phyloP scores from a whole-genome alignment of 176 grass and related monocot genomes.

The Oryza punctata region DNA sequence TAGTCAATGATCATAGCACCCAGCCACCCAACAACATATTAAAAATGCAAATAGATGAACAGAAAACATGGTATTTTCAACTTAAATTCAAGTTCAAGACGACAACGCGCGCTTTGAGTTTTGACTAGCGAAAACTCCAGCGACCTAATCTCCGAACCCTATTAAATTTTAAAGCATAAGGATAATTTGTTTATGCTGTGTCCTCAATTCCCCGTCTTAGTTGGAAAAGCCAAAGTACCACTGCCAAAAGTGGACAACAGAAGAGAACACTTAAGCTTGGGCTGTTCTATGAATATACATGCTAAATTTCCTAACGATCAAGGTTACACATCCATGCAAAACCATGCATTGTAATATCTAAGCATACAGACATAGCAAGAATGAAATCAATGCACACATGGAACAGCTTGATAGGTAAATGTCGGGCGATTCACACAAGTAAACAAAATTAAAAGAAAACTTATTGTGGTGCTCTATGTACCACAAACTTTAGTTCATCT shows the following conservation, averaged over 20 bases:
- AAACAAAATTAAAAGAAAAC: background rate
- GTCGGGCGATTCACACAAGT: slow-evolving; percentile 18
- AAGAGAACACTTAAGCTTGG: background rate
- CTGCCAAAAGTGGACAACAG: background rate
- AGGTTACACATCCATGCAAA: background rate
- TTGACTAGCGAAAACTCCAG: background rate
- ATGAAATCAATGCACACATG: background rate
- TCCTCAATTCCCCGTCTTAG: background rate
- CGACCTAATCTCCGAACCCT: background rate
- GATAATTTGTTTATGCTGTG: background rate
- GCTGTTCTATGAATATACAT: background rate
- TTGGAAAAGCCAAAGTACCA: slow-evolving; percentile 14
- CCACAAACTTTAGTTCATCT: background rate
- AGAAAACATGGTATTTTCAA: background rate
- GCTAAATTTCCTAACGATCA: slow-evolving; percentile 15
- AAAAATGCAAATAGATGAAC: background rate
- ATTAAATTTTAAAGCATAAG: background rate
- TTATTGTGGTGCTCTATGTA: background rate
- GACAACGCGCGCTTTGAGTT: background rate
- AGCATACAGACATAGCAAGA: background rate
- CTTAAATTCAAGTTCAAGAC: slow-evolving; percentile 13
- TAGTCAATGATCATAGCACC: background rate
- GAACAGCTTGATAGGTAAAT: background rate
- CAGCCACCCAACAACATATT: slow-evolving; percentile 6
- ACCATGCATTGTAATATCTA: slow-evolving; percentile 10